These are phyloP conservation scores for Pichia ethanolica DNA, from an alignment of 805 yeast genomes.

Conservation along the genomic window DNA sequence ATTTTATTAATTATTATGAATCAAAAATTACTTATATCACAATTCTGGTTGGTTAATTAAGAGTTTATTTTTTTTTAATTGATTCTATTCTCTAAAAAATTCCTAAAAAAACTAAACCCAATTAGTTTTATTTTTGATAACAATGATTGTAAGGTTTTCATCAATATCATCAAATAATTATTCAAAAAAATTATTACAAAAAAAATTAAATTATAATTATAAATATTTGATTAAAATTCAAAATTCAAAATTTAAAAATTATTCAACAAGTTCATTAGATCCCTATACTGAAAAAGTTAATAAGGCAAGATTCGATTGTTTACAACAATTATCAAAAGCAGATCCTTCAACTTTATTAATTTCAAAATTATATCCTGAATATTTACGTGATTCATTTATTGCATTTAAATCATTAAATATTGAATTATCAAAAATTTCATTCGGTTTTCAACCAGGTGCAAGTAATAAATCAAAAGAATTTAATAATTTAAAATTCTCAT, in stretches of 20 bases:
- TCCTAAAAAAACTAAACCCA: too few relatives aligned
- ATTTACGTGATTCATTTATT: constrained; percentile 51
- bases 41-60: too few relatives aligned
- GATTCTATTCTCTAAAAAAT: too few relatives aligned
- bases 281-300: constrained; percentile 12
- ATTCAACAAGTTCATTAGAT: background rate
- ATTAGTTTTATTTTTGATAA: too few relatives aligned
- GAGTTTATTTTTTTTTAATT: too few relatives aligned
- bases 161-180: too few relatives aligned
- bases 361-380: constrained; percentile 62
- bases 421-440: constrained; percentile 37
- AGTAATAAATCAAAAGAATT: constrained; percentile 25
- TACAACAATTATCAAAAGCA: constrained; percentile 34
- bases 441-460: constrained; percentile 26
- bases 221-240: too few relatives aligned
- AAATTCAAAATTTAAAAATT: background rate
- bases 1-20: too few relatives aligned
- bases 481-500: constrained; percentile 54
- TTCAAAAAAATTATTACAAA: too few relatives aligned
- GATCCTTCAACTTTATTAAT: constrained; percentile 62
- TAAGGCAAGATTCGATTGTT: constrained; percentile 39
- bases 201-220: too few relatives aligned
- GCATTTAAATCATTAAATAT: constrained; percentile 62
- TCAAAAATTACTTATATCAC: too few relatives aligned
- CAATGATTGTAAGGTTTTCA: too few relatives aligned